Base-by-base conservation (phyloP, 371 early-diverging fungal genomes). In the Mucor circinelloides region DNA sequence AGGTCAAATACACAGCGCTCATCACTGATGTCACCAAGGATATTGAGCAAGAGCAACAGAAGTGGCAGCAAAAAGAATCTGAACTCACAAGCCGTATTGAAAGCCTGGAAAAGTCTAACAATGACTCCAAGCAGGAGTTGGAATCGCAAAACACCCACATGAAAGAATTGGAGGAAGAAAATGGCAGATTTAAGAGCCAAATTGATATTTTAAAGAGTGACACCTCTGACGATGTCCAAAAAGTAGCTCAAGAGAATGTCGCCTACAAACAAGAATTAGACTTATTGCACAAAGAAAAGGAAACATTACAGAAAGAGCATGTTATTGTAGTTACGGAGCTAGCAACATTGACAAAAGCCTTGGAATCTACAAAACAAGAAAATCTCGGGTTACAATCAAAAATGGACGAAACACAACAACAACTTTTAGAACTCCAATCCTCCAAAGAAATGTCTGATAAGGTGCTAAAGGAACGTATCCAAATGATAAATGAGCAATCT, bases 151-250 rank as follows among this genome's bases (percentile, higher is more conserved):
- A 55, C 19, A 25, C 57, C 17, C 61, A 55, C 2, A 55, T 60
- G 17, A 54, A 38, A 15, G 40, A 54, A 13, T 31, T 66, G n/a
- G 48, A 60, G 15, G 54, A 59, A 10, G 60, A 66, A 15, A 54
- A 60, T 13, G n/a, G 9, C 19, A 30, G 15, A 40, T 21, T 52
- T 21, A 27, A 30, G 40, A 23, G 31, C 17, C 55, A 60, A 23
- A 36, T 67, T 52, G 55, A 60, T 19, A 64, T 64, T 19, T 17
- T 64, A 17, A 64, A 64, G 21, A 44, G 40, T 32, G 23, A 42
- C 19, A 64, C 65, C 27, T 52, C 52, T 3, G 64, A 64, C 12
- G 56, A 64, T 27, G 42, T 64, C n/a, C 64, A 64, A 21, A 54
- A 64, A 23, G 42, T 64, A 38, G 56, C 64, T 19, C 56, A 64